A percentile compares a stretch with the other conserved stretches of the same genome.
These are phyloP conservation scores for Daldinia sp. DNA, from an alignment of 2,329 filamentous ascomycete genomes.

Conservation along the genomic window DNA sequence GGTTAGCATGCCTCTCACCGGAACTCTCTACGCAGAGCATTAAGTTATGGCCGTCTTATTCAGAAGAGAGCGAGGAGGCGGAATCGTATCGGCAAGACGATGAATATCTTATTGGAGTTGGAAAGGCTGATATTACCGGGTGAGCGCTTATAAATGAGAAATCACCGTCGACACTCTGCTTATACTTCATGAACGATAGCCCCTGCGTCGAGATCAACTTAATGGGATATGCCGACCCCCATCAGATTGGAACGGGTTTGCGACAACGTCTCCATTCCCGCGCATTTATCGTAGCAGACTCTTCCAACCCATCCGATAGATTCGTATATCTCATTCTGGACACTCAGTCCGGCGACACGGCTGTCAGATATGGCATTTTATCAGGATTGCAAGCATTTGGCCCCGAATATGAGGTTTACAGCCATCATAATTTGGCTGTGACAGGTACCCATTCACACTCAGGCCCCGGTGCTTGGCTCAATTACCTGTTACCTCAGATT, in stretches of 20 bases:
- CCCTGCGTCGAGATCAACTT: conserved; percentile 91
- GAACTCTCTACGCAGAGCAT: conserved; percentile 7
- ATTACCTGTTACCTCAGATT: conserved; percentile 92
- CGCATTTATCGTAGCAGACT: conserved; percentile 84
- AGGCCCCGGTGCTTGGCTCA: conserved; percentile 91
- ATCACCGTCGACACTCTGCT: background rate
- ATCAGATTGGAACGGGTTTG: conserved; percentile 82
- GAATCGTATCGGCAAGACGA: conserved; percentile 37
- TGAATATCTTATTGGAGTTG: conserved; percentile 62
- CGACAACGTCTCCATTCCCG: conserved; percentile 89
- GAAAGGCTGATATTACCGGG: conserved; percentile 66
- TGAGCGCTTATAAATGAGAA: conserved; percentile 19
- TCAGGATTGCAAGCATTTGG: conserved; percentile 76
- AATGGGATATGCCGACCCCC: conserved; percentile 89
- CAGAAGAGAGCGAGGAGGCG: conserved; percentile 11
- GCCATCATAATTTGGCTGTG: conserved; percentile 82
- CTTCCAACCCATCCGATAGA: conserved; percentile 70
- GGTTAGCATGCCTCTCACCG: background rate
- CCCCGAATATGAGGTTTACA: conserved; percentile 76
- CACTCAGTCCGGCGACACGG: conserved; percentile 87
- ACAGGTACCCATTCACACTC: conserved; percentile 94
- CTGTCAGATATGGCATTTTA: conserved; percentile 85
- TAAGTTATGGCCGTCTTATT: conserved; percentile 12
- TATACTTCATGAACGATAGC: conserved; percentile 44
- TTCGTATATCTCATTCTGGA: conserved; percentile 91